phyloP scores from a whole-genome alignment of 2,329 filamentous ascomycete species.

The Alternaria infectoria region DNA sequence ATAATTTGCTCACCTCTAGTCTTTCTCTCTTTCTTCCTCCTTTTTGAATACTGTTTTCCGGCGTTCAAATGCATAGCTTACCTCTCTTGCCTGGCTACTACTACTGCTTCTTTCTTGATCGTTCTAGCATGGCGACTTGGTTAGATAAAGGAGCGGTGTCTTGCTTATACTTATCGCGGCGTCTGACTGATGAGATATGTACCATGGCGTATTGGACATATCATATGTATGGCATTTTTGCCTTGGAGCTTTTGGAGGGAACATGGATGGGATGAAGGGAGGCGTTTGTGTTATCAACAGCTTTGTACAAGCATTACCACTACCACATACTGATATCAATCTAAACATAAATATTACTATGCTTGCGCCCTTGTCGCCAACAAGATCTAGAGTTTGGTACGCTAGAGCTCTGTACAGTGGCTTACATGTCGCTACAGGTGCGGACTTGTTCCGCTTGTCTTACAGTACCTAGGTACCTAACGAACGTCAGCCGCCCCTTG shows the following conservation, averaged over 20 bases:
- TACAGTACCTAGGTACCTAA: not conserved
- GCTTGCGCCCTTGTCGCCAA: not conserved
- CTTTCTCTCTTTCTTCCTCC: not conserved
- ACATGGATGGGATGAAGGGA: not conserved
- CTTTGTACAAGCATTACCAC: not conserved
- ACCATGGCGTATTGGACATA: not conserved
- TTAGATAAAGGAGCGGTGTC: constrained; percentile 7
- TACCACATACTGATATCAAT: not conserved
- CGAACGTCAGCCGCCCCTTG: not conserved
- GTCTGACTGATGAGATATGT: not conserved
- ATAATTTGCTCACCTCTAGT: not conserved
- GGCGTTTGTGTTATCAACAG: not conserved
- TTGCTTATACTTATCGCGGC: not conserved
- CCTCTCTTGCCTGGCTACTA: not conserved
- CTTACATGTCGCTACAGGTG: not conserved
- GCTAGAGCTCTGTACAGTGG: not conserved
- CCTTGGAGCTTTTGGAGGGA: not conserved
- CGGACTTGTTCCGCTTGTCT: not conserved
- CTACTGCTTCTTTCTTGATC: not conserved
- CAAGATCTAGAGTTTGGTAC: not conserved
- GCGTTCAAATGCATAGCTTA: not conserved
- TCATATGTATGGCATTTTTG: not conserved
- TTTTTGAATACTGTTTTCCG: not conserved
- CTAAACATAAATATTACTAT: not conserved
- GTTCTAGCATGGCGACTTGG: constrained; percentile 9